Conservation (phyloP, 2,329 filamentous ascomycete species). For the Phyllosticta citribraziliensis region DNA sequence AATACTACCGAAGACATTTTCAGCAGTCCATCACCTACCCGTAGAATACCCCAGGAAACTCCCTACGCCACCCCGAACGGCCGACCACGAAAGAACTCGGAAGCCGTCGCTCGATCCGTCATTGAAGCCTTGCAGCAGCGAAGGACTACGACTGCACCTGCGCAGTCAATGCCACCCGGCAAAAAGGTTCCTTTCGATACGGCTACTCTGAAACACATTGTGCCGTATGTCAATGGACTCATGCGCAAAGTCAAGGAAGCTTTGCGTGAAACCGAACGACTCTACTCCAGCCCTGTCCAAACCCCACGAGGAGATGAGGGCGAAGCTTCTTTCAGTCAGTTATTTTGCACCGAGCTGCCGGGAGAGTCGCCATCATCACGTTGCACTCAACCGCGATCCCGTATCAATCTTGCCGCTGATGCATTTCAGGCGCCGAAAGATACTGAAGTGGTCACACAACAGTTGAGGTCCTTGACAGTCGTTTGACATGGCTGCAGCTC, state of each 20-base stretch:
- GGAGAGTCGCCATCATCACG: constrained; percentile 10
- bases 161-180: constrained; percentile 20
- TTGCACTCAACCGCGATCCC: constrained; percentile 1
- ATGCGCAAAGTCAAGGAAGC: constrained; percentile 39
- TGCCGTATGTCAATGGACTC: constrained; percentile 41
- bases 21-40: constrained; percentile 22
- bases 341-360: constrained; percentile 16
- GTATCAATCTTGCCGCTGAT: constrained; percentile 1
- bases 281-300: constrained; percentile 35
- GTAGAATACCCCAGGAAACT: constrained; percentile 19
- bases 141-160: constrained; percentile 24
- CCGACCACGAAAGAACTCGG: constrained; percentile 45
- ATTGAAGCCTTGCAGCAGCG: constrained; percentile 50
- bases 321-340: constrained; percentile 26
- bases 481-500: constrained; percentile 13
- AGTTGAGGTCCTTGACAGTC: constrained; percentile 33
- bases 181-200: constrained; percentile 59
- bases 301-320: constrained; percentile 22
- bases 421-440: constrained; percentile 7
- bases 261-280: constrained; percentile 37
- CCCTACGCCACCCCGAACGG: constrained; percentile 25
- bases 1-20: constrained; percentile 24
- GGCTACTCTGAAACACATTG: constrained; percentile 52
- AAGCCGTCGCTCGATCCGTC: constrained; percentile 51
- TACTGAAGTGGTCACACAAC: constrained; percentile 11